Percentiles rank a stretch among this genome's conserved stretches.
Conservation (phyloP, 2,329 filamentous ascomycete species). For the Fusarium phyllophilum region DNA sequence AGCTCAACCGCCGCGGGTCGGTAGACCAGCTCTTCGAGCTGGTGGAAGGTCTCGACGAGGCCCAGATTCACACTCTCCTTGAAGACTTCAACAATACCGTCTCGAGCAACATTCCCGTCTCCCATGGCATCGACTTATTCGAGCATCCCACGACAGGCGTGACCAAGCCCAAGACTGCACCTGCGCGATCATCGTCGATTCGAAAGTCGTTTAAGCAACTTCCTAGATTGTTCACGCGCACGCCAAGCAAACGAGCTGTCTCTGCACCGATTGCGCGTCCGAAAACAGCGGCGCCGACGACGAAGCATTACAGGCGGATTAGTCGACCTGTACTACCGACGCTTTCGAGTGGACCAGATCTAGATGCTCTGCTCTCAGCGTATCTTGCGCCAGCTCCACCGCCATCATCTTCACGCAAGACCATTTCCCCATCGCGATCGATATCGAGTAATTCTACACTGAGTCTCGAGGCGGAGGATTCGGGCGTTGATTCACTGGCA, state of each 20-base stretch:
- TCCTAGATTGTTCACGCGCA: constrained; percentile 28
- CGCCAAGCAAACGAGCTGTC: constrained; percentile 31
- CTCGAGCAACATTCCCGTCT: constrained; percentile 35
- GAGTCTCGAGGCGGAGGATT: constrained; percentile 35
- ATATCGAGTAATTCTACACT: constrained; percentile 35
- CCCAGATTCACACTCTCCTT: constrained; percentile 34
- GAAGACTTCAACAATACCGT: constrained; percentile 39
- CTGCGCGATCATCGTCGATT: constrained; percentile 28
- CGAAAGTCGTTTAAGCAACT: constrained; percentile 33
- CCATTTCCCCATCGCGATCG: constrained; percentile 31
- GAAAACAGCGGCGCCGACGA: constrained; percentile 23
- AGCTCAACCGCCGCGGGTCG: constrained; percentile 25
- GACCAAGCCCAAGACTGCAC: constrained; percentile 16
- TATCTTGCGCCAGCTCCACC: constrained; percentile 31
- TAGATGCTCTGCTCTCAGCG: constrained; percentile 34
- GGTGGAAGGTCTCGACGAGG: constrained; percentile 35
- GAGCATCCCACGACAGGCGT: constrained; percentile 12
- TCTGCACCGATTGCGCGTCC: constrained; percentile 27
- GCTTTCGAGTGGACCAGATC: constrained; percentile 22
- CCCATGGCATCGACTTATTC: constrained; percentile 34
- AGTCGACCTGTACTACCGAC: constrained; percentile 36
- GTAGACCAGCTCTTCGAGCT: constrained; percentile 40
- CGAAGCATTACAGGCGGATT: constrained; percentile 35
- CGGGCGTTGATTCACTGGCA: constrained; percentile 22
- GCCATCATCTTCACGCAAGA: constrained; percentile 9